Evolutionary conservation across 768 basidiomycete species (phyloP), one percentile per base, ranked within the genome.

Genomic region (Russula vinacea): DNA sequence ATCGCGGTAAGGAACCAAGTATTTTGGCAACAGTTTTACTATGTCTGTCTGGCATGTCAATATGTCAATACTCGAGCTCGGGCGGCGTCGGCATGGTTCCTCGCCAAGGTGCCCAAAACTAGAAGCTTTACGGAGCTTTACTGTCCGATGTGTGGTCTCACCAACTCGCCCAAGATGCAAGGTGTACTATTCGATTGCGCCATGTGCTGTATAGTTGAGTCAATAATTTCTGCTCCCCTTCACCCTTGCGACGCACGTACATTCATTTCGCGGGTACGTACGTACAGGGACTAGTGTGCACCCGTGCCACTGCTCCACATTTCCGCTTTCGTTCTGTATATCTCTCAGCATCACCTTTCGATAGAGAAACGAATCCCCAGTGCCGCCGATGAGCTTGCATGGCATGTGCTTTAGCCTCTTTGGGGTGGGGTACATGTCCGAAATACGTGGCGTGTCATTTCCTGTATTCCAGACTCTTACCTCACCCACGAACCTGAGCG

Each of bases 241-340:
- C 13, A n/a, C 40, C 14, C 56, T 7, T 58, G n/a, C 44, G 35
- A n/a, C 32, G 35, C 44, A 35, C n/a, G 42, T 22, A 33, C 33
- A 58, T 47, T 47, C 11, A 35, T 24, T 47, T 22, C 17, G 22
- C 16, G n/a, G 22, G 19, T 24, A 35, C 24, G 24, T 51, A 51
- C 58, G 37, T 50, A 59, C 49, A 59, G 29, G 57, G 33, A 35
- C 33, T 49, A 49, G 33, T 22, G 40, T 29, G 42, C 55, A 57
- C 32, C 19, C n/a, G 2, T 17, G 14, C 47, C 44, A 49, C 35
- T 7, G 45, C 57, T 58, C 47, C 44, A 58, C 47, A 22, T 26
- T 51, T 56, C 16, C 29, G 29, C 9, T 17, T 22, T 49, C 5
- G 17, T 32, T 16, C 29, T 52, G 16, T 22, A n/a, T 49, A 26